phyloP scores from a whole-genome alignment of 371 early-diverging fungal species.

The Actinomucor elegans region DNA sequence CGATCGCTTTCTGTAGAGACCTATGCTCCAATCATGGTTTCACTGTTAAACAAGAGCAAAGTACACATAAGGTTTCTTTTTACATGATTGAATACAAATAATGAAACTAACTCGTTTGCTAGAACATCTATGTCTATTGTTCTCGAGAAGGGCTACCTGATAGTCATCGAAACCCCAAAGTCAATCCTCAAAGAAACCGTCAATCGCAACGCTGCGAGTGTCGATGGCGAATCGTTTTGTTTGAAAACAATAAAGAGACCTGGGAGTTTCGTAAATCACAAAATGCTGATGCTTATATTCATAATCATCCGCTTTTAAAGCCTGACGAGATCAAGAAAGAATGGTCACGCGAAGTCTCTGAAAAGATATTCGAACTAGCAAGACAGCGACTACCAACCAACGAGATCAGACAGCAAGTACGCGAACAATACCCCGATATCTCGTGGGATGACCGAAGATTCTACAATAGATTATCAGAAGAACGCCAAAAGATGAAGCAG shows the following conservation, averaged over 20 bases:
- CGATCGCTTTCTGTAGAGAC: conserved; percentile 57
- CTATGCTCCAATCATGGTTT: conserved; percentile 62
- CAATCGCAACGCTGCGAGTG: conserved; percentile 64
- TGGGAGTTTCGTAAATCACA: conserved; percentile 66
- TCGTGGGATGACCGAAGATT: conserved; percentile 67
- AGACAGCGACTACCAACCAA: conserved; percentile 53
- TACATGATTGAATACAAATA: too few relatives aligned
- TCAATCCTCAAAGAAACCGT: conserved; percentile 57
- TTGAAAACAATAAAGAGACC: conserved; percentile 44
- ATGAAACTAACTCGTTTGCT: too few relatives aligned
- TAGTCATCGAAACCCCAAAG: conserved; percentile 57
- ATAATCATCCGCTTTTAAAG: conserved; percentile 60
- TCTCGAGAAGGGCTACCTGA: conserved; percentile 68
- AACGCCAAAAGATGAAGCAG: conserved; percentile 58
- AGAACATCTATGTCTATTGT: conserved; percentile 68
- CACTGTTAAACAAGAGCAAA: conserved; percentile 69
- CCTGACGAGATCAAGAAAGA: conserved; percentile 62
- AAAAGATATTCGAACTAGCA: conserved; percentile 56
- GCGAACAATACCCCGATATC: conserved; percentile 52
- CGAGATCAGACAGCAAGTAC: conserved; percentile 57
- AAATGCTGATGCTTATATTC: conserved; percentile 57
- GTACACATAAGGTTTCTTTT: conserved; percentile 60
- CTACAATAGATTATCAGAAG: conserved; percentile 64
- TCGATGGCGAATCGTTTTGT: conserved; percentile 64
- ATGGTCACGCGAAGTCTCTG: conserved; percentile 60